A percentile compares a stretch with the other conserved stretches of the same genome.
Evolutionary conservation across 805 yeast genomes (phyloP).

Genomic region (Allodekkera sacchari): DNA sequence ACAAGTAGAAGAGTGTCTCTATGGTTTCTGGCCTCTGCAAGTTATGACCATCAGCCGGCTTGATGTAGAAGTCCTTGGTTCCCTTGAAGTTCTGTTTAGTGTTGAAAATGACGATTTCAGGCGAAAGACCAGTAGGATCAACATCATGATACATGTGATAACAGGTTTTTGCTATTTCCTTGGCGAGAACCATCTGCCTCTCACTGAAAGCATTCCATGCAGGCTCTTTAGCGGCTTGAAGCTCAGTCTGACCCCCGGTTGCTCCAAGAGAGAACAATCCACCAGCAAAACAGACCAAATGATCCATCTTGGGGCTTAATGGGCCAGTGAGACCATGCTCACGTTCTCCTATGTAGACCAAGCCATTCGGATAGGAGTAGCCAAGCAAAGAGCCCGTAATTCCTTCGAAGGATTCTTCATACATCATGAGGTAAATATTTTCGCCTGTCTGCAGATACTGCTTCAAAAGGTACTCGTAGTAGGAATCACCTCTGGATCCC

Average conservation of each 20-base stretch:
- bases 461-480: constrained; percentile 81
- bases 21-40: constrained; percentile 92
- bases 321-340: constrained; percentile 57
- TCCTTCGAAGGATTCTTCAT: constrained; percentile 69
- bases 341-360: constrained; percentile 71
- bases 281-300: constrained; percentile 85
- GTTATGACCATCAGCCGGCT: constrained; percentile 70
- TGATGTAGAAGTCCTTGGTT: constrained; percentile 53
- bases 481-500: constrained; percentile 91
- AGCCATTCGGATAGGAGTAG: constrained; percentile 51
- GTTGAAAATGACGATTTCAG: constrained; percentile 85
- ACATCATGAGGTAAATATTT: constrained; percentile 65
- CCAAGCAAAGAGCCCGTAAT: constrained; percentile 59
- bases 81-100: constrained; percentile 29
- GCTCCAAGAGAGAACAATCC: constrained; percentile 87
- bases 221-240: constrained; percentile 43
- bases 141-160: constrained; percentile 73
- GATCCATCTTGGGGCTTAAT: constrained; percentile 77
- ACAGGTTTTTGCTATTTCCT: constrained; percentile 72
- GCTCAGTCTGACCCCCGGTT: constrained; percentile 58
- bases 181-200: constrained; percentile 59
- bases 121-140: constrained; percentile 69
- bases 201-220: constrained; percentile 54
- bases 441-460: constrained; percentile 74
- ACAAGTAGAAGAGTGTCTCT: constrained; percentile 75